Evolutionary conservation across 768 basidiomycete genomes (phyloP), one percentile per base, ranked within the genome.

Genomic region (Suillus alpinus): DNA sequence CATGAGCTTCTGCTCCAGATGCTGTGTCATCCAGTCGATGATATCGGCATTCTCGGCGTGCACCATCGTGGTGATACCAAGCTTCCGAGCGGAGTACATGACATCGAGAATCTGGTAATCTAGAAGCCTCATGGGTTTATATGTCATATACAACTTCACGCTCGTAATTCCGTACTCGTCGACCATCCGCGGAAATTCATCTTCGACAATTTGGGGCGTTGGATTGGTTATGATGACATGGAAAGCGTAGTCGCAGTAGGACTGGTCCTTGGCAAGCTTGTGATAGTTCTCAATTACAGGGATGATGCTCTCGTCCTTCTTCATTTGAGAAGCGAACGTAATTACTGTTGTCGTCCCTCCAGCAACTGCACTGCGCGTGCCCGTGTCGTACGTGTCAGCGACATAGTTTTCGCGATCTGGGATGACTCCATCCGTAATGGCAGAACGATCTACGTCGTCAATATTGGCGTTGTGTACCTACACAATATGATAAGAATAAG

Each of bases 91-190:
- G 0, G 69, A 71, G 39, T 64, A 64, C 53, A 76, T 63, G 44
- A 73, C 66, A 61, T 76, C 70, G 5, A 76, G 63, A 41, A 77
- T 67, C 63, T 76, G 65, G 6, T 59, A 47, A 59, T 76, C 76
- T 32, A 68, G 65, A 20, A 77, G 68, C 60, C 68, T 71, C 57
- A 75, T 59, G 26, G 70, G 63, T 12, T 70, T 66, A 58, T 77
- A 77, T 6, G 76, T 77, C 70, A 73, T 72, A 57, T 73, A 77
- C 23, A 72, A 59, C 65, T 77, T 76, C 56, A 76, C 65, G 55
- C 64, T 67, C 10, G 74, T 72, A 56, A 77, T 71, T 4, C 75
- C 75, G 46, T 69, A 66, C 36, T 70, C 67, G 26, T 67, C 64
- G 58, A 77, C 67, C 62, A 77, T 66, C 55, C 64, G 60, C 2